Percentiles rank a stretch among this genome's conserved stretches.
Evolutionary conservation across 345 rosid species (phyloP).

Genomic region (Linum trigynum): DNA sequence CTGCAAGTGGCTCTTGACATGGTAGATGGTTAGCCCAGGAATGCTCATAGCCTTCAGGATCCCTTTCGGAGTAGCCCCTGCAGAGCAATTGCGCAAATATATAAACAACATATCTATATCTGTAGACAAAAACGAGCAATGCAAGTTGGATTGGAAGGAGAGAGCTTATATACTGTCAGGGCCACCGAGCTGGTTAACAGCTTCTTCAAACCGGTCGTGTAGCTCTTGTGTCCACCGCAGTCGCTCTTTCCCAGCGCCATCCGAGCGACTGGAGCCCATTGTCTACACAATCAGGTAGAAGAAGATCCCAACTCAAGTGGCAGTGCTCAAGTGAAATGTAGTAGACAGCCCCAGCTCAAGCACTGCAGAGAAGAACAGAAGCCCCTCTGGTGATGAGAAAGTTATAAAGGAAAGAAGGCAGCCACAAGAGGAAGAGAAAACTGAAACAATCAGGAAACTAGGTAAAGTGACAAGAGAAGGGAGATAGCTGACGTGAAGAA

Average conservation of each 20-base stretch:
- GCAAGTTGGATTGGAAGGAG: neutral
- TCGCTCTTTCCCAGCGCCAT: slow-evolving; percentile 12
- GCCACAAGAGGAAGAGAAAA: neutral
- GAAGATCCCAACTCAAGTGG: neutral
- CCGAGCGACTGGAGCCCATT: slow-evolving; percentile 1
- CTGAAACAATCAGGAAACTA: neutral
- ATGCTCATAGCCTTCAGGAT: slow-evolving; percentile 23
- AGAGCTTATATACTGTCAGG: slow-evolving; percentile 18
- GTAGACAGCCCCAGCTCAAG: neutral
- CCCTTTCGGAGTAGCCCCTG: slow-evolving; percentile 31
- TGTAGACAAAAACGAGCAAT: neutral
- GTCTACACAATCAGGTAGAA: neutral
- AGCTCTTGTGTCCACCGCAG: slow-evolving; percentile 30
- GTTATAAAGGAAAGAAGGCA: neutral
- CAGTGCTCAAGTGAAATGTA: neutral
- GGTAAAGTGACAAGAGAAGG: neutral
- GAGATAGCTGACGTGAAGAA: neutral
- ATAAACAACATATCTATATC: neutral
- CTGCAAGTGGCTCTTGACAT: slow-evolving; percentile 33
- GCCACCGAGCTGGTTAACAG: slow-evolving; percentile 26
- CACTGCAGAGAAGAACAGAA: neutral
- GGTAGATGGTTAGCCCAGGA: slow-evolving; percentile 24
- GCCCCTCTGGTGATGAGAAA: neutral
- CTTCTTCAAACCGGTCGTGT: slow-evolving; percentile 26
- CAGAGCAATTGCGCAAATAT: neutral